Evolutionary conservation across 2,329 filamentous ascomycete genomes (phyloP).

Genomic region (Trichoderma sp.): DNA sequence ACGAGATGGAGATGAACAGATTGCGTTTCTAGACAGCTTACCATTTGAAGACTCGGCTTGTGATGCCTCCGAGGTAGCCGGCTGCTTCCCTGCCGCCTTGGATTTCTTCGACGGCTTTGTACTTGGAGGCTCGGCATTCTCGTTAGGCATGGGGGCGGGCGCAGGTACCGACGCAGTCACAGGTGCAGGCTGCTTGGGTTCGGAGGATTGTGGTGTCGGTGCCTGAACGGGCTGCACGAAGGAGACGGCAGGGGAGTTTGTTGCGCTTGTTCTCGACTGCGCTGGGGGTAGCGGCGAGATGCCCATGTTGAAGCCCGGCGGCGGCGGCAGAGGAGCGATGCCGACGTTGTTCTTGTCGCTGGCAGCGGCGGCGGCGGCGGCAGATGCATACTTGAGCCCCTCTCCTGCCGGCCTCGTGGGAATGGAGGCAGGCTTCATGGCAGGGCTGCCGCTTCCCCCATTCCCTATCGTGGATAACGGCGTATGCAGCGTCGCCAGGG

Average conservation of each 20-base stretch:
- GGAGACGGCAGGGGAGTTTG: slow-evolving; percentile 52
- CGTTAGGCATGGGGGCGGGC: slow-evolving; percentile 26
- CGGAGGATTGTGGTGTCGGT: slow-evolving; percentile 21
- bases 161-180: slow-evolving; percentile 25
- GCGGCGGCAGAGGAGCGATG: slow-evolving; percentile 88
- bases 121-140: slow-evolving; percentile 28
- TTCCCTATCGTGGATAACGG: slow-evolving; percentile 61
- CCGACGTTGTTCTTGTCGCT: slow-evolving; percentile 85
- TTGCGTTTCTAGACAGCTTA: slow-evolving; percentile 28
- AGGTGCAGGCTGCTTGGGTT: slow-evolving; percentile 33
- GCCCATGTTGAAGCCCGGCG: slow-evolving; percentile 59
- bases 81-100: slow-evolving; percentile 45
- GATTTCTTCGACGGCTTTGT: slow-evolving; percentile 38
- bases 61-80: slow-evolving; percentile 36
- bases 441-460: slow-evolving; percentile 50
- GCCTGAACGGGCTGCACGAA: slow-evolving; percentile 38
- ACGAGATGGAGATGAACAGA: not conserved
- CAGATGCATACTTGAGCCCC: slow-evolving; percentile 93
- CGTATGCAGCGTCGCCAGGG: slow-evolving; percentile 82
- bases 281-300: slow-evolving; percentile 49
- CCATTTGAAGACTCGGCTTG: slow-evolving; percentile 43
- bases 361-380: slow-evolving; percentile 87
- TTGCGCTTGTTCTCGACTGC: slow-evolving; percentile 53
- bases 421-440: slow-evolving; percentile 90
- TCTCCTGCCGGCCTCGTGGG: slow-evolving; percentile 84